Evolutionary conservation across 148 eudicot genomes (phyloP).

Genomic region (Hydrangea macrophylla): DNA sequence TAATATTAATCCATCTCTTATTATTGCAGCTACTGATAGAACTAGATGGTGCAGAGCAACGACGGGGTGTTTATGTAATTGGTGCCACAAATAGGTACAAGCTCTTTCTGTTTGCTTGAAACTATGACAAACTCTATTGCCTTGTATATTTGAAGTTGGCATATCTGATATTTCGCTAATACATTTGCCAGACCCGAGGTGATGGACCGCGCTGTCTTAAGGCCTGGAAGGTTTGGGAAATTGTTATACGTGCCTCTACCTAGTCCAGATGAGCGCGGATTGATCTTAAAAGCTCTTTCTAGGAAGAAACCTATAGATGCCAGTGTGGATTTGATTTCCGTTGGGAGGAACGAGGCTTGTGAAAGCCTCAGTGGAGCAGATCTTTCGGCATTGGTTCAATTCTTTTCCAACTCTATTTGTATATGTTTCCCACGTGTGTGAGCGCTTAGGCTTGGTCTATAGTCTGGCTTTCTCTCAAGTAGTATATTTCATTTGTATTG

Average conservation of each 20-base stretch:
- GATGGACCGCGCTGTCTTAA: conserved; percentile 66
- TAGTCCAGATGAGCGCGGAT: conserved; percentile 59
- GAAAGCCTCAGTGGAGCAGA: conserved; percentile 84
- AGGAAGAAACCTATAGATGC: conserved; percentile 64
- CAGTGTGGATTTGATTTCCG: conserved; percentile 60
- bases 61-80: conserved; percentile 78
- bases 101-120: background rate
- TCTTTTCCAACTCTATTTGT: background rate
- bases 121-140: background rate
- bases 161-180: background rate
- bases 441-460: background rate
- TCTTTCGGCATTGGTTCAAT: conserved; percentile 71
- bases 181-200: conserved; percentile 62
- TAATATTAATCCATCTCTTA: conserved; percentile 8
- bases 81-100: conserved; percentile 90
- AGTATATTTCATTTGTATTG: background rate
- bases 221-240: conserved; percentile 86
- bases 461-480: background rate
- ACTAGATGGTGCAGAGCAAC: conserved; percentile 70
- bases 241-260: conserved; percentile 71
- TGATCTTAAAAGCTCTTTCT: conserved; percentile 66
- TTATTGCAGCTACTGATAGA: conserved; percentile 72
- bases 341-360: conserved; percentile 52
- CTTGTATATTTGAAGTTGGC: background rate
- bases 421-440: background rate